These are phyloP conservation scores for Trametes gibbosa DNA, from an alignment of 768 basidiomycete species.

Conservation along the genomic window DNA sequence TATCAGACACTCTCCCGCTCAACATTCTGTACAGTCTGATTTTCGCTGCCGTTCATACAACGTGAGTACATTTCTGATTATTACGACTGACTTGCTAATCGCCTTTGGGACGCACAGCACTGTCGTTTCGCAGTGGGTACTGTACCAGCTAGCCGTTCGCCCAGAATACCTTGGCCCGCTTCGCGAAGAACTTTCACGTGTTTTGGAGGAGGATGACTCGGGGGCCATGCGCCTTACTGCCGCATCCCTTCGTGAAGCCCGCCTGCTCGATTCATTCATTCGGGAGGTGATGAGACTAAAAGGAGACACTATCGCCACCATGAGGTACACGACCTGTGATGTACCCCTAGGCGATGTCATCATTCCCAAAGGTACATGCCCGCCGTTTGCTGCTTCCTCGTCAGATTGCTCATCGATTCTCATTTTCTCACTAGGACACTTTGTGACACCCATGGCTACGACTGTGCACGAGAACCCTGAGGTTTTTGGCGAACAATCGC, in stretches of 20 bases:
- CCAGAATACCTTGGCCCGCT: slow-evolving; percentile 31
- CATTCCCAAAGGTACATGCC: slow-evolving; percentile 31
- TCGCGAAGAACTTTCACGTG: slow-evolving; percentile 28
- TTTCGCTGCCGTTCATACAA: slow-evolving; percentile 37
- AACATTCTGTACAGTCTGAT: slow-evolving; percentile 27
- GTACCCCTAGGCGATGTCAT: slow-evolving; percentile 26
- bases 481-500: slow-evolving; percentile 26
- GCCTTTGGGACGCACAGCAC: slow-evolving; percentile 20
- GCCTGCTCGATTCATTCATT: slow-evolving; percentile 34
- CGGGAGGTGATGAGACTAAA: slow-evolving; percentile 38
- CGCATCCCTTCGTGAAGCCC: slow-evolving; percentile 29
- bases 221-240: slow-evolving; percentile 27
- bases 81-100: background rate
- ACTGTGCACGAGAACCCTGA: slow-evolving; percentile 28
- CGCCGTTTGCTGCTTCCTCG: background rate
- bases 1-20: background rate
- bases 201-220: slow-evolving; percentile 24
- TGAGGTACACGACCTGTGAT: slow-evolving; percentile 30
- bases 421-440: slow-evolving; percentile 20
- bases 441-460: slow-evolving; percentile 32
- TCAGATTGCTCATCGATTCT: background rate
- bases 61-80: slow-evolving; percentile 21
- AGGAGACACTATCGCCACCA: slow-evolving; percentile 33
- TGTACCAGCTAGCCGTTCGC: slow-evolving; percentile 31
- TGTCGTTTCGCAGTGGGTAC: slow-evolving; percentile 34